phyloP scores from a whole-genome alignment of 192 early-diverging fungal species.

The Podila clonocystis region DNA sequence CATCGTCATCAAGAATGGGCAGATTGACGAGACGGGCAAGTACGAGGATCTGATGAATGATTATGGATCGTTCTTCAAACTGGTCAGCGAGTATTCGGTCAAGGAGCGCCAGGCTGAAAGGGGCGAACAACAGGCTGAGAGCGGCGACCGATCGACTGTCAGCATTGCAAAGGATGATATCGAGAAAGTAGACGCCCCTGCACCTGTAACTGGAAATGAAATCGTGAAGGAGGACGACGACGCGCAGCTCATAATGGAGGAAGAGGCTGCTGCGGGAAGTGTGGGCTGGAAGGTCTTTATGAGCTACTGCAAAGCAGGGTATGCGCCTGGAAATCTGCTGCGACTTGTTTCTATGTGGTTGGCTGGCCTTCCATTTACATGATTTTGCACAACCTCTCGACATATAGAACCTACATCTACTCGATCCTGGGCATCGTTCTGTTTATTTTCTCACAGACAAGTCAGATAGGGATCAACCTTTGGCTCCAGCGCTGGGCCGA shows the following conservation, averaged over 20 bases:
- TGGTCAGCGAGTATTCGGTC: conserved; percentile 76
- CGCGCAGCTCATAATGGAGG: conserved; percentile 74
- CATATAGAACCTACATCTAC: conserved; percentile 1
- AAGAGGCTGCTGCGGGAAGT: conserved; percentile 81
- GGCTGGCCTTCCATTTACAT: not conserved
- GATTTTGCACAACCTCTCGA: conserved; percentile 54
- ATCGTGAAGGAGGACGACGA: conserved; percentile 10
- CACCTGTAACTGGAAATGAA: not conserved
- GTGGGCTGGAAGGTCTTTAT: conserved; percentile 82
- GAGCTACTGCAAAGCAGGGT: conserved; percentile 72
- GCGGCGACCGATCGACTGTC: not conserved
- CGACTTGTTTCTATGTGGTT: not conserved
- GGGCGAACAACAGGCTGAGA: not conserved
- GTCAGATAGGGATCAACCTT: conserved; percentile 32
- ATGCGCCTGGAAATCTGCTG: not conserved
- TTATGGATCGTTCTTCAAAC: conserved; percentile 64
- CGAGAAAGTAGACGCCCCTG: conserved; percentile 26
- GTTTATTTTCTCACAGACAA: conserved; percentile 21
- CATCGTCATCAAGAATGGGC: conserved; percentile 74
- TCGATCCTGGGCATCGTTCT: conserved; percentile 13
- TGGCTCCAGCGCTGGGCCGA: conserved; percentile 35
- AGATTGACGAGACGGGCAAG: conserved; percentile 67
- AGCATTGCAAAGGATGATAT: not conserved
- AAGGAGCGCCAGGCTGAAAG: not conserved
- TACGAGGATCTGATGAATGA: conserved; percentile 70